Percentiles rank a stretch among this genome's conserved stretches.
Evolutionary conservation across 2,329 filamentous ascomycete genomes (phyloP).

Genomic region (Curvularia sp.): DNA sequence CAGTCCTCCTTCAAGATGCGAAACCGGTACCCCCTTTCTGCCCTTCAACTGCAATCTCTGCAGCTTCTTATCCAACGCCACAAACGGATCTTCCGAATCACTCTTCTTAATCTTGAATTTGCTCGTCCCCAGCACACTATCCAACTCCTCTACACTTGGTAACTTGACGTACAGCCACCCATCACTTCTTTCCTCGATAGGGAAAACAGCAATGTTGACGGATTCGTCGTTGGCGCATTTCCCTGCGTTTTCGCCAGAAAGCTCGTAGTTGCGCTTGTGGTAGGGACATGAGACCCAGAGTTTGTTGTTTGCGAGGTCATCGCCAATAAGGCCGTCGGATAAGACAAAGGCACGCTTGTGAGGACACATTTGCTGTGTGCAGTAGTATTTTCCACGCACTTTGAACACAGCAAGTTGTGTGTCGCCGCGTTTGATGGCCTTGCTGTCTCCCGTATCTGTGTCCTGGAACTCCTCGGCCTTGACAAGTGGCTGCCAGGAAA

Average conservation of each 20-base stretch:
- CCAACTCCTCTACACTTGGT: slow-evolving; percentile 80
- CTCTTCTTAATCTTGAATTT: slow-evolving; percentile 80
- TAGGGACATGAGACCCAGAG: slow-evolving; percentile 89
- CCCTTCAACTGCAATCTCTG: slow-evolving; percentile 59
- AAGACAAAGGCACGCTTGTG: slow-evolving; percentile 92
- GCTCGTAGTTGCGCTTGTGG: slow-evolving; percentile 89
- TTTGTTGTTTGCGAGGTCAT: slow-evolving; percentile 64
- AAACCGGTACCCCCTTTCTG: slow-evolving; percentile 57
- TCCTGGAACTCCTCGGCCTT: slow-evolving; percentile 73
- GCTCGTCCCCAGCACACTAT: slow-evolving; percentile 76
- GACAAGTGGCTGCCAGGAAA: slow-evolving; percentile 82
- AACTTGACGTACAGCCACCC: slow-evolving; percentile 82
- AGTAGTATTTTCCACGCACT: slow-evolving; percentile 79
- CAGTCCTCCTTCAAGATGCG: slow-evolving; percentile 55
- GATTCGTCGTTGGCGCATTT: slow-evolving; percentile 76
- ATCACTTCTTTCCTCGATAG: slow-evolving; percentile 75
- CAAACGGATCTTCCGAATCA: slow-evolving; percentile 66
- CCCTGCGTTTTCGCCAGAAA: slow-evolving; percentile 70
- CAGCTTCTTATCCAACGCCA: slow-evolving; percentile 63
- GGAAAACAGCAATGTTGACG: slow-evolving; percentile 84
- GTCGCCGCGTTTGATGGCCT: slow-evolving; percentile 83
- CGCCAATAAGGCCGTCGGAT: slow-evolving; percentile 82
- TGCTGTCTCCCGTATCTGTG: slow-evolving; percentile 73
- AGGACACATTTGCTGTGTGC: slow-evolving; percentile 93
- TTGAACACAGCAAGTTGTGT: slow-evolving; percentile 90